Evolutionary conservation across 495 filamentous ascomycete species (phyloP), one percentile per base, ranked within the genome.

Genomic region (Penicillium coprophilum): DNA sequence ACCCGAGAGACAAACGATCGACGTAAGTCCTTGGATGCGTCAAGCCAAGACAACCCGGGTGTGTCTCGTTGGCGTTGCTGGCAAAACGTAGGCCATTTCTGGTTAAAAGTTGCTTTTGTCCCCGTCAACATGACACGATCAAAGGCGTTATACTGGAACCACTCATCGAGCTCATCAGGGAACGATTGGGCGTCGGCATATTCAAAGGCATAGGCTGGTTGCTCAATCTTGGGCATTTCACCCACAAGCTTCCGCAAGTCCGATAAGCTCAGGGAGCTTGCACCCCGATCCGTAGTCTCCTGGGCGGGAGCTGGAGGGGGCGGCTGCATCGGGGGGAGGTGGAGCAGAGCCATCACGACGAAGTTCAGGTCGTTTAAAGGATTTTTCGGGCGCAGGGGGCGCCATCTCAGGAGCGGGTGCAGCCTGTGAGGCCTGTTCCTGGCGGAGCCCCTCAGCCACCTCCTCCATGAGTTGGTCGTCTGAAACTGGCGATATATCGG

Each of bases 111-210:
- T 23, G 82, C 71, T 63, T 89, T 90, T 32, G 87, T 85, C 36
- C 82, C 78, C 40, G 86, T 78, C 46, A 94, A 71, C 77, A 81
- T 79, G 43, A 71, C 75, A 44, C 88, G 81, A 55, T 91, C 88
- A 70, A 89, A 91, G 56, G 92, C 88, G 45, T 75, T 80, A 72
- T 98, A 97, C 46, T 85, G 81, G 70, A 98, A 98, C 93, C 92
- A 97, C 72, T 97, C 94, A 62, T 96, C 90, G 20, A 97, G 76
- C 75, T 98, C 94, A 54, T 94, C 91, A 8, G 86, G 81, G 57
- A 95, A 86, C 2, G 85, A 78, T 39, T 90, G 84, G 3, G 86
- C 80, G 73, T 97, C 91, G n/a, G 83, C 77, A 74, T 97, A 97
- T 63, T 84, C 82, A 70, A 94, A 98, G 47, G 92, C 91, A 76